phyloP scores from a whole-genome alignment of 208 protist genomes.

The Trypanosoma cruzi region DNA sequence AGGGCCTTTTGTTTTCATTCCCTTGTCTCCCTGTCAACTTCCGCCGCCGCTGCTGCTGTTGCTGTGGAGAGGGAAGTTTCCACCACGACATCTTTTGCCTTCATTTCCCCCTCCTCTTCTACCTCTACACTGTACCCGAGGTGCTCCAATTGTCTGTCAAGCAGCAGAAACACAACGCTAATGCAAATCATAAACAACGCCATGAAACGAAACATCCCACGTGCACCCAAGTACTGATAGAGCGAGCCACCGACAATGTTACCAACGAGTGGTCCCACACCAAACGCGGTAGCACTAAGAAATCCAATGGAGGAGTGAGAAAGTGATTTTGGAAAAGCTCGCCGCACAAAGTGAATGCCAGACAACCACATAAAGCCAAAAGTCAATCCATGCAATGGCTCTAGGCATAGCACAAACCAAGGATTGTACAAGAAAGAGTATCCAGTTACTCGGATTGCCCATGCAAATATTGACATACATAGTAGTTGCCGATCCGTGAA shows the following conservation, averaged over 20 bases:
- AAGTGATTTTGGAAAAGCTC: conserved; percentile 24
- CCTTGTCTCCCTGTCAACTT: no score
- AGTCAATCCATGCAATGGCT: conserved; percentile 42
- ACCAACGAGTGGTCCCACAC: conserved; percentile 38
- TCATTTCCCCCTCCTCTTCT: conserved; percentile 6
- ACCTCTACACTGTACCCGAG: conserved; percentile 9
- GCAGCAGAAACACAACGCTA: conserved; percentile 5
- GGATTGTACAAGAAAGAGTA: conserved; percentile 41
- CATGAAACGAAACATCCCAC: conserved; percentile 29
- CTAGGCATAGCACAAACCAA: conserved; percentile 35
- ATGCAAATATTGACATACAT: conserved; percentile 14
- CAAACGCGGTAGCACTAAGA: conserved; percentile 33
- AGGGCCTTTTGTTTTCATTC: background rate
- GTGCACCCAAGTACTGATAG: conserved; percentile 27
- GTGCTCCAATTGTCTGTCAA: conserved; percentile 23
- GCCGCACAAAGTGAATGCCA: conserved; percentile 31
- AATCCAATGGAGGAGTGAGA: conserved; percentile 30
- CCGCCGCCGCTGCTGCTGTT: no score
- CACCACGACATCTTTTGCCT: background rate
- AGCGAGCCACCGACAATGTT: conserved; percentile 34
- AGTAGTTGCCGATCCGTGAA: conserved; percentile 27
- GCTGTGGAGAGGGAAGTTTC: background rate
- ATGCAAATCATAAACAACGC: conserved; percentile 24
- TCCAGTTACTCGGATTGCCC: conserved; percentile 28
- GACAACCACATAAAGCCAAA: conserved; percentile 43